Evolutionary conservation across 2,329 filamentous ascomycete species (phyloP), one percentile per base, ranked within the genome.

Genomic region (Aureobasidium melanogenum): DNA sequence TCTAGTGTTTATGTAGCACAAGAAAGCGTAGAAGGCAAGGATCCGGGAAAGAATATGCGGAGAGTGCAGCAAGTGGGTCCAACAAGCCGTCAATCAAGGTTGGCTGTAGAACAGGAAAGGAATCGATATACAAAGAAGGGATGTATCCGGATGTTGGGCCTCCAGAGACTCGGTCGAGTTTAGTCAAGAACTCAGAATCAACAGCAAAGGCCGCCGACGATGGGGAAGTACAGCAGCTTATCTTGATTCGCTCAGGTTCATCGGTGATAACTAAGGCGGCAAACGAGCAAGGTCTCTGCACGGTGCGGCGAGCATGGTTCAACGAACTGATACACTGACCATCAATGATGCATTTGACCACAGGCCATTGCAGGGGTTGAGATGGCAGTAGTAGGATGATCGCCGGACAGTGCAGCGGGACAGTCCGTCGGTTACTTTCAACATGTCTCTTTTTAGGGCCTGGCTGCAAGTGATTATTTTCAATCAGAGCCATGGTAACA

Each of bases 321-420:
- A 57, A 56, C 39, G 44, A n/a, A 57, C 41, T 38, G 44, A 50
- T 48, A 58, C 54, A 58, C 54, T 58, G 54, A 58, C 54, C 54
- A 59, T 59, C 43, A 50, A 48, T 50, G 56, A 59, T 50, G 44
- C 44, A 50, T 26, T 44, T 41, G 9, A 28, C 34, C 44, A 59
- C 17, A 32, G 43, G 17, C 28, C 24, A 50, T 44, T 59, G 44
- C 56, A 59, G 56, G 56, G 56, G 44, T 59, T 32, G 44, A 41
- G 43, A 32, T 50, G 44, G 43, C 44, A 59, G 22, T 50, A 32
- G 44, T 34, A 59, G 34, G 32, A 48, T 41, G 56, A 59, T 59
- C 56, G 56, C 34, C 56, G 50, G 43, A 41, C 44, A 34, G 56
- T 41, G 36, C 22, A 41, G 56, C 56, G 56, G 56, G 56, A 59